Evolutionary conservation across 441 rosid species (phyloP).

Genomic region (Pelargonium myrrhifolium): DNA sequence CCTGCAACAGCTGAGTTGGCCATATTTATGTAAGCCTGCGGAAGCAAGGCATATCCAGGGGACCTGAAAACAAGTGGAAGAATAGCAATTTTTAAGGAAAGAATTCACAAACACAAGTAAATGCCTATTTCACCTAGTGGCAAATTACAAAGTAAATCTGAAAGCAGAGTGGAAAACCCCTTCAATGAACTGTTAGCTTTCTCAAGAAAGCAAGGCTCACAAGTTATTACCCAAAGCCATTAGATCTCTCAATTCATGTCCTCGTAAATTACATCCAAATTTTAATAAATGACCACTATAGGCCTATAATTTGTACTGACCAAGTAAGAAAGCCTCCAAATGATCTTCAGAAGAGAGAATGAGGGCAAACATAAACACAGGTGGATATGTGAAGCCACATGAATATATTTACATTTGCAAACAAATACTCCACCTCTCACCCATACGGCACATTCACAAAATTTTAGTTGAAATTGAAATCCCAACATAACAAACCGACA

Average conservation of each 20-base stretch:
- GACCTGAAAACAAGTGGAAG: slow-evolving; percentile 40
- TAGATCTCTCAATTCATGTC: neutral
- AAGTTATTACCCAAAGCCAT: neutral
- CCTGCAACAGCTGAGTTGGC: slow-evolving; percentile 24
- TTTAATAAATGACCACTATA: neutral
- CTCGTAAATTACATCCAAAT: neutral
- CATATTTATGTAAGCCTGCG: slow-evolving; percentile 29
- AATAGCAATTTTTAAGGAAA: too few relatives aligned
- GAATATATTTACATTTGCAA: neutral
- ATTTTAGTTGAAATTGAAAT: neutral
- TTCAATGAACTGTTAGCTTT: too few relatives aligned
- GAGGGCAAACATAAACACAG: neutral
- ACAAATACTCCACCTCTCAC: neutral
- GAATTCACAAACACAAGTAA: too few relatives aligned
- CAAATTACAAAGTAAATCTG: too few relatives aligned
- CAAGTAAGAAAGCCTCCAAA: neutral
- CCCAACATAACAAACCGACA: neutral
- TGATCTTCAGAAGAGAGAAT: neutral
- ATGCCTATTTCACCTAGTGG: too few relatives aligned
- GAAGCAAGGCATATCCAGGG: slow-evolving; percentile 45
- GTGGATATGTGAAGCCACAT: neutral
- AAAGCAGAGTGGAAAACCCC: neutral
- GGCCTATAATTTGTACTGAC: neutral
- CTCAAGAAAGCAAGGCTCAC: too few relatives aligned
- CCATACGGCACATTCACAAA: neutral